phyloP scores from a whole-genome alignment of 768 basidiomycete genomes.

The Lactarius psammicola region DNA sequence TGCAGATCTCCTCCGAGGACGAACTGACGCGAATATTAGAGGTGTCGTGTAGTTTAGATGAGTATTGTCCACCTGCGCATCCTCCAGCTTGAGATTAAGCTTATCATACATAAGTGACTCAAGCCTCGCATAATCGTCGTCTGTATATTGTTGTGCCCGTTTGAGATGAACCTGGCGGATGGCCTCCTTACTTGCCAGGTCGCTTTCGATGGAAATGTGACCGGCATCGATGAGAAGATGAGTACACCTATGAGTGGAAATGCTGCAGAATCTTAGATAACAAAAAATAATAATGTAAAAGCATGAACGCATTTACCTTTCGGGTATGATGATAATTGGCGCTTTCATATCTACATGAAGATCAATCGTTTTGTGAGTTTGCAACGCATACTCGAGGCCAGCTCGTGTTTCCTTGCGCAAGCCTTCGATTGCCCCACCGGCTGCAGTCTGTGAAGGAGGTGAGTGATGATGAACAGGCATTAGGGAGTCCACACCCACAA shows the following conservation, averaged over 20 bases:
- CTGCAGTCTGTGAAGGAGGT: slow-evolving; percentile 60
- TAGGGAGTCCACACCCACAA: slow-evolving; percentile 49
- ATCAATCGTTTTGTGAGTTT: slow-evolving; percentile 93
- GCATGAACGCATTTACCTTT: slow-evolving; percentile 56
- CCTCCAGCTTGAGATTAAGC: slow-evolving; percentile 73
- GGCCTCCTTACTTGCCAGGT: slow-evolving; percentile 81
- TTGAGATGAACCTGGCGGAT: slow-evolving; percentile 78
- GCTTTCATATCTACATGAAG: slow-evolving; percentile 96
- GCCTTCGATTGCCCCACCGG: slow-evolving; percentile 90
- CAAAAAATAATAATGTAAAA: slow-evolving; percentile 20
- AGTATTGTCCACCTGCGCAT: slow-evolving; percentile 70
- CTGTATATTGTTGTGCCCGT: slow-evolving; percentile 77
- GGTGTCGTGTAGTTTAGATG: neutral
- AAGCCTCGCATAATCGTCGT: slow-evolving; percentile 80
- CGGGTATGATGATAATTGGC: slow-evolving; percentile 95
- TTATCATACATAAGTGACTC: slow-evolving; percentile 97
- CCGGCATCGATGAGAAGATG: slow-evolving; percentile 94
- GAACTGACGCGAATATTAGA: slow-evolving; percentile 51
- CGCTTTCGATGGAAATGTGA: slow-evolving; percentile 90
- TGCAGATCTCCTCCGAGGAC: slow-evolving; percentile 83
- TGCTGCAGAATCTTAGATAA: slow-evolving; percentile 42
- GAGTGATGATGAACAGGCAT: slow-evolving; percentile 11
- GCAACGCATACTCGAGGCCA: slow-evolving; percentile 89
- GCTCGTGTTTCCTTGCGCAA: slow-evolving; percentile 91
- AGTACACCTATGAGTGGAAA: slow-evolving; percentile 72